Base-by-base conservation (phyloP, 768 basidiomycete species). In the Boletus rufocinnamomeus region DNA sequence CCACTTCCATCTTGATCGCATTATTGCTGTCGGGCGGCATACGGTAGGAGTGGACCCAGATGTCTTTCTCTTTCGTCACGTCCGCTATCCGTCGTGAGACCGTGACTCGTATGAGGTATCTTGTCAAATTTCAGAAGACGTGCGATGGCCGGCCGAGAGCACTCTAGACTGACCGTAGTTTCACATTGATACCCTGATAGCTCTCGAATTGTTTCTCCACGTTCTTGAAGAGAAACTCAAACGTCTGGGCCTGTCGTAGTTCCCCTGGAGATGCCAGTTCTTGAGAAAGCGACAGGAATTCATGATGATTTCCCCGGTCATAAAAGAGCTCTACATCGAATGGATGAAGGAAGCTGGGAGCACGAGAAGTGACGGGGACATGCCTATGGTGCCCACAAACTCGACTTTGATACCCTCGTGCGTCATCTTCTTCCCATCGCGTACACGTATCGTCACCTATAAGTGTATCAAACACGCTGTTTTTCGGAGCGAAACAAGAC, bases 1-100 rank as follows among this genome's bases (percentile, higher is more conserved):
- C 97, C 38, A 98, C 97, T 76, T 98, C 97, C 97, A 99, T 98
- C 81, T 96, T 98, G 77, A 98, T 98, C 43, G 93, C 89, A 72
- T 96, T 98, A 74, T 97, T 98, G 69, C 86, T 91, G 74, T 98
- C 97, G 56, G 96, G 95, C 11, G 96, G 97, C 93, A 98, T 98
- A 38, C 95, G 89, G 79, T 90, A 99, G 4, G 92, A 96, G 73
- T 99, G 96, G 4, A 98, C 96, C 96, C 96, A 98, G 21, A 98
- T 70, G 61, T 99, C 97, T 71, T 81, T 88, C 75, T 98, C 97
- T 74, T 96, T 96, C 48, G 83, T 77, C 6, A 95, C 93, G 66
- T 98, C 95, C 19, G 94, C 95, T 81, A 98, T 91, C 65, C 95
- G 78, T 50, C 95, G 82, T 11, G 94, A 91, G 57, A 99, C 88